Evolutionary conservation across 2,329 filamentous ascomycete genomes (phyloP), one percentile per base, ranked within the genome.

Genomic region (Fusarium sp.): DNA sequence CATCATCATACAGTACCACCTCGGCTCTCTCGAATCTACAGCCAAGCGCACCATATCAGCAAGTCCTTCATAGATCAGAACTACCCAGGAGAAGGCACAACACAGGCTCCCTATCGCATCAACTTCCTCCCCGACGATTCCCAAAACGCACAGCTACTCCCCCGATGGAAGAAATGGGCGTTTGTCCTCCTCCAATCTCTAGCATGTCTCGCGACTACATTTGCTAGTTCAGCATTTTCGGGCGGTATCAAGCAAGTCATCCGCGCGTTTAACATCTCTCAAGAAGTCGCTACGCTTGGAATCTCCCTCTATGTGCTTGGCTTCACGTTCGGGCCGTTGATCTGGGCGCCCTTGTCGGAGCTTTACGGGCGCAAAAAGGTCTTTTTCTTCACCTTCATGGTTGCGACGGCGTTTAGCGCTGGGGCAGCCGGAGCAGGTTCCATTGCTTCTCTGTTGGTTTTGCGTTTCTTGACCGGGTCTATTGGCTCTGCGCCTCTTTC

Each of bases 321-420:
- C 5, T 91, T 91, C 60, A 84, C 85, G 30, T 83, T 91, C 47
- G 90, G 90, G 0, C 90, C 90, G 0, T 80, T 92, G 7, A 74
- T 93, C 1, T 93, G 90, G 88, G 91, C 91, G 4, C 90, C 91
- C 0, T 78, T 93, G 8, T 88, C 88, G 26, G 91, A 93, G 77
- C 79, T 93, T 22, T 90, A 88, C 62, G 91, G 89, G 3, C 84
- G 89, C 11, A 86, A 91, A 75, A 79, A 85, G 30, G 84, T 92
- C 20, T 91, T 91, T 75, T 84, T 89, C 70, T 79, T 84, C 55
- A 90, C 88, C 3, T 90, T 90, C 72, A 81, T 86, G 57, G 84
- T 84, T 11, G 84, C 92, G 54, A 87, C 87, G 1, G 86, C 85
- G 0, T 93, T 93, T 79, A 91, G 89, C 69, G 89, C 87, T n/a